phyloP scores from a whole-genome alignment of 1,284 basidiomycete species.

The Pseudozyma hubeiensis region DNA sequence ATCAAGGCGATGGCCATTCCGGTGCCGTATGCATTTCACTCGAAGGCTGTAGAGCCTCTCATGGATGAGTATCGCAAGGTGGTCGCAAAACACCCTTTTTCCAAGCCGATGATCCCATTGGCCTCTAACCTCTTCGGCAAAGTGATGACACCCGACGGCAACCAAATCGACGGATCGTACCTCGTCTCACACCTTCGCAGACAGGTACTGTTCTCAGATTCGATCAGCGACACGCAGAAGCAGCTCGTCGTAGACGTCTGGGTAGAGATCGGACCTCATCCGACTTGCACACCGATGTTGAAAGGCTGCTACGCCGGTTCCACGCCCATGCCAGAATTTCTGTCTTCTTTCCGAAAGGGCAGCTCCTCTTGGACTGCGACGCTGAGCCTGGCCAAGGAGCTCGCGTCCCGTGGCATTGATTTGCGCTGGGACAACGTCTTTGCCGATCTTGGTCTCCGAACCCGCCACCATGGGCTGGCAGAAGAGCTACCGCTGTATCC shows the following conservation, averaged over 20 bases:
- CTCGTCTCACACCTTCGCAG: constrained; percentile 38
- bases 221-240: constrained; percentile 23
- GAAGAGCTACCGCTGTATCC: constrained; percentile 40
- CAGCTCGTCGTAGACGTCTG: constrained; percentile 19
- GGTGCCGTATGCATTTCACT: constrained; percentile 55
- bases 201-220: constrained; percentile 40
- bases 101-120: constrained; percentile 20
- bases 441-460: constrained; percentile 27
- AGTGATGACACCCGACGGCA: constrained; percentile 4
- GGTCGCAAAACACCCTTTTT: constrained; percentile 9
- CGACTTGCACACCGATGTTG: constrained; percentile 44
- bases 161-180: constrained; percentile 15
- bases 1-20: constrained; percentile 47
- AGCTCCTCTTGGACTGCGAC: constrained; percentile 36
- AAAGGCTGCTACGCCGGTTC: constrained; percentile 37
- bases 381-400: constrained; percentile 25
- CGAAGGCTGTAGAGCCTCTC: constrained; percentile 35
- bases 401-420: constrained; percentile 29
- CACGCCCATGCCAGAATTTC: constrained; percentile 17
- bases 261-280: constrained; percentile 52
- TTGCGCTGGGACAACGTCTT: constrained; percentile 30
- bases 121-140: constrained; percentile 40
- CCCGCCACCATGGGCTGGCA: constrained; percentile 17
- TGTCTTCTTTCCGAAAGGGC: constrained; percentile 37
- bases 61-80: constrained; percentile 14